Base-by-base conservation (phyloP, 441 rosid species). In the Eugenia klotzschiana region DNA sequence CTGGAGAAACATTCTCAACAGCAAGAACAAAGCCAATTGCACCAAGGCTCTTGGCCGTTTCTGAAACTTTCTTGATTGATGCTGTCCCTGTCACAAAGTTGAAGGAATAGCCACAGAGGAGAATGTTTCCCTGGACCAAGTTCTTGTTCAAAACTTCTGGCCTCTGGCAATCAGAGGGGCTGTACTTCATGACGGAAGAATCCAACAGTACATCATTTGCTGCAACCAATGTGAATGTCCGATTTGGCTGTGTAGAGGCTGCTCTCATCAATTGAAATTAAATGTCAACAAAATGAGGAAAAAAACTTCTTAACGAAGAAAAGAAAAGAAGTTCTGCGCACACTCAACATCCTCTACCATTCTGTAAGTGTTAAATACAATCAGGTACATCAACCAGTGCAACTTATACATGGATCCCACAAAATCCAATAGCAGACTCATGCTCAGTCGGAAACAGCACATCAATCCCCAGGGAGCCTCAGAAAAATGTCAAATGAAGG, bases 21-120 rank as follows among this genome's bases (percentile, higher is more conserved):
- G 93, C 99, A 82, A 97, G 98, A 88, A 97, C 98, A 87, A 97
- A 97, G 74, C 99, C 99, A 89, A 85, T 90, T 3, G 99, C 99
- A 37, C 98, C 98, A n/a, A 97, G 94, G 88, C 90, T 91, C 92
- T 93, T 94, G 82, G 98, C 98, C 41, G 99, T 94, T 89, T 94
- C 94, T 15, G 97, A 90, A 54, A 97, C 99, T 90, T 94, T 95
- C 91, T 95, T 97, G 83, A 95, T 90, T 40, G 99, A 95, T 85
- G 99, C 93, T 56, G 98, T 92, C 46, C 99, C 99, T 84, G 88
- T 91, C 82, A 95, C 97, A 86, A 97, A 97, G 90, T 93, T 95
- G 91, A 94, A 97, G 81, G 99, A 97, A 90, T 95, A 97, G 80
- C 99, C 99, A 87, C 99, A 97, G 33, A 97, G 95, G 79, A 97